Percentiles rank a stretch among this genome's conserved stretches.
Conservation (phyloP, 1,284 basidiomycete genomes). For the Trichosporon coremiiforme region DNA sequence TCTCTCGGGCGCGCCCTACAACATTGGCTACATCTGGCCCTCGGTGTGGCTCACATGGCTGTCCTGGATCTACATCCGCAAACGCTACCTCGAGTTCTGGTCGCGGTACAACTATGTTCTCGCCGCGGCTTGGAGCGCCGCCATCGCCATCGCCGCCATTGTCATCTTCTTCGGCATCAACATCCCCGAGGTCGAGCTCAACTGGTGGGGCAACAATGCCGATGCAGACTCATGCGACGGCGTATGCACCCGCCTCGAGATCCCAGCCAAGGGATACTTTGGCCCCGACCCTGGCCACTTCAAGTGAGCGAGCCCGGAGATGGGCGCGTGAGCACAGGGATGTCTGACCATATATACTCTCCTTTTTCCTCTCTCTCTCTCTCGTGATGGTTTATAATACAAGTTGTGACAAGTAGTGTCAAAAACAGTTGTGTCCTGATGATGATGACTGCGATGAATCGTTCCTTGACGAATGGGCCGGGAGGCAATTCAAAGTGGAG, state of each 20-base stretch:
- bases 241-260: constrained; percentile 22
- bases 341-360: background rate
- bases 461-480: too few species aligned
- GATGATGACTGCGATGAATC: background rate
- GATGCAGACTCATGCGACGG: constrained; percentile 27
- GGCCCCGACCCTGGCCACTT: constrained; percentile 26
- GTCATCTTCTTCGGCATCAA: constrained; percentile 46
- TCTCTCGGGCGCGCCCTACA: constrained; percentile 33
- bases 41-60: constrained; percentile 25
- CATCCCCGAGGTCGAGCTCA: constrained; percentile 24
- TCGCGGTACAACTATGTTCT: constrained; percentile 49
- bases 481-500: background rate
- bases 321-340: background rate
- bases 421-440: background rate
- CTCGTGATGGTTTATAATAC: background rate
- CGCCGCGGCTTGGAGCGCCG: constrained; percentile 50
- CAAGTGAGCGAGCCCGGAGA: constrained; percentile 6
- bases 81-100: constrained; percentile 50
- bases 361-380: background rate
- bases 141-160: constrained; percentile 46
- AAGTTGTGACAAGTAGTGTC: background rate
- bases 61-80: constrained; percentile 47
- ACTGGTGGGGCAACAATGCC: constrained; percentile 36
- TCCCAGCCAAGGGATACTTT: constrained; percentile 32
- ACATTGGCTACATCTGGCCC: constrained; percentile 31